Conservation (phyloP, 2,329 filamentous ascomycete species). For the Botrytis hyacinthi region DNA sequence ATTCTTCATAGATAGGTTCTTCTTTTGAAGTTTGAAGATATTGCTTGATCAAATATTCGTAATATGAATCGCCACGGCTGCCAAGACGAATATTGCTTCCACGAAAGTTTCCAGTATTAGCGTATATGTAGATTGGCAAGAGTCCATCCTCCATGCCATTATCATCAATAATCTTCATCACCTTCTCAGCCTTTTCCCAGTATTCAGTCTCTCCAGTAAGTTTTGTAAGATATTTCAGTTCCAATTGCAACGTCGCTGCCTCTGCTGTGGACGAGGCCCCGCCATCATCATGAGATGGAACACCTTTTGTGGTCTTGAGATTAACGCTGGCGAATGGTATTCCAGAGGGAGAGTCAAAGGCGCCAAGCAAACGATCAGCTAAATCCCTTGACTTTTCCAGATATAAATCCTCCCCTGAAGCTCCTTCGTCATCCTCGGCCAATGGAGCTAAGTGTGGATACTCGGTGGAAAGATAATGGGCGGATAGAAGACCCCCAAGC, state of each 20-base stretch:
- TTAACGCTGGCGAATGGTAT: conserved; percentile 91
- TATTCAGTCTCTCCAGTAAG: conserved; percentile 89
- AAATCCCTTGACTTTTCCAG: conserved; percentile 94
- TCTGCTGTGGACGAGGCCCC: conserved; percentile 94
- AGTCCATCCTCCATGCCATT: conserved; percentile 78
- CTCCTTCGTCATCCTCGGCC: conserved; percentile 66
- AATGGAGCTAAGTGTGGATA: conserved; percentile 79
- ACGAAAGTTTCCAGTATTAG: conserved; percentile 73
- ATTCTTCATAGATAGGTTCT: conserved; percentile 81
- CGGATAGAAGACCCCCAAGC: conserved; percentile 88
- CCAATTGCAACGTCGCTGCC: conserved; percentile 86
- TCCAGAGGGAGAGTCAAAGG: conserved; percentile 83
- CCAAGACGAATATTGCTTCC: conserved; percentile 87
- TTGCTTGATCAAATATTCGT: conserved; percentile 98
- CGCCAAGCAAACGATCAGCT: conserved; percentile 80
- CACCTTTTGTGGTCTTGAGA: conserved; percentile 70
- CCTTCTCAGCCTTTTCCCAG: conserved; percentile 88
- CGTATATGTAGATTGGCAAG: conserved; percentile 86
- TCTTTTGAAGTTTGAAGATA: conserved; percentile 89
- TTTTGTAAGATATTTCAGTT: conserved; percentile 96
- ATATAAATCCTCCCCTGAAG: conserved; percentile 83
- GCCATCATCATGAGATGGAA: conserved; percentile 77
- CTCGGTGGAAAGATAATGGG: conserved; percentile 87
- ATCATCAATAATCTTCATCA: conserved; percentile 86
- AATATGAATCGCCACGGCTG: conserved; percentile 94